Percentiles rank a stretch among this genome's conserved stretches.
These are phyloP conservation scores for Ilyonectria sp. DNA, from an alignment of 2,329 filamentous ascomycete species.

Conservation along the genomic window DNA sequence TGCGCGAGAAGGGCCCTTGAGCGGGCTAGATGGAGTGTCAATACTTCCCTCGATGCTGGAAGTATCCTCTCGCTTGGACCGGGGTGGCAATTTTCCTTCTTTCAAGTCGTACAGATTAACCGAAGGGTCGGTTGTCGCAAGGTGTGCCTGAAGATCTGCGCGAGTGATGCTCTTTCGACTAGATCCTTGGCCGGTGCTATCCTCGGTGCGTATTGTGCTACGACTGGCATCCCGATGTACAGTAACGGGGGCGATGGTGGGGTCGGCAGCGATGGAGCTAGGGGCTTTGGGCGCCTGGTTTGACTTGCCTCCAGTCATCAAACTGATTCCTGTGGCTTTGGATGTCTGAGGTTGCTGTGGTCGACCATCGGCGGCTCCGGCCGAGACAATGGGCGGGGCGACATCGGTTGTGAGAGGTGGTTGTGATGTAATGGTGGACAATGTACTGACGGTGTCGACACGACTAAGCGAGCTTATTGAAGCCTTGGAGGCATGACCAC, in stretches of 20 bases:
- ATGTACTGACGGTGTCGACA: conserved; percentile 55
- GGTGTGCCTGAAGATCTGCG: conserved; percentile 57
- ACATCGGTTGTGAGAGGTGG: conserved; percentile 52
- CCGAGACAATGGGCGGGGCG: conserved; percentile 55
- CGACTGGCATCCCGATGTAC: conserved; percentile 65
- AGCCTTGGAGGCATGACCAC: conserved; percentile 59
- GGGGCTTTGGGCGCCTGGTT: conserved; percentile 61
- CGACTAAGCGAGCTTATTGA: conserved; percentile 59
- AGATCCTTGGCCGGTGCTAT: conserved; percentile 56
- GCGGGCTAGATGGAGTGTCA: conserved; percentile 63
- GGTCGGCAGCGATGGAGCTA: conserved; percentile 58
- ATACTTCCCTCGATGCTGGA: conserved; percentile 63
- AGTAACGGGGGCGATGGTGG: conserved; percentile 65
- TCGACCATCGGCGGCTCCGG: conserved; percentile 56
- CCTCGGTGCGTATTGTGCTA: conserved; percentile 59
- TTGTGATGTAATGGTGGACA: conserved; percentile 51
- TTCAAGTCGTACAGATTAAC: conserved; percentile 57
- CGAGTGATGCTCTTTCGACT: conserved; percentile 61
- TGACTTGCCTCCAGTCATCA: conserved; percentile 62
- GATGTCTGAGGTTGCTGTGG: conserved; percentile 60
- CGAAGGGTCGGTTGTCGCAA: conserved; percentile 54
- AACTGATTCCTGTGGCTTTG: conserved; percentile 65
- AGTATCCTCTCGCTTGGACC: conserved; percentile 59
- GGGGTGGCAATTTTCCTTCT: conserved; percentile 54
- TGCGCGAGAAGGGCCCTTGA: conserved; percentile 53